Percentiles rank a stretch among this genome's conserved stretches.
These are phyloP conservation scores for Colletotrichum trifolii DNA, from an alignment of 2,329 filamentous ascomycete species.

Conservation along the genomic window DNA sequence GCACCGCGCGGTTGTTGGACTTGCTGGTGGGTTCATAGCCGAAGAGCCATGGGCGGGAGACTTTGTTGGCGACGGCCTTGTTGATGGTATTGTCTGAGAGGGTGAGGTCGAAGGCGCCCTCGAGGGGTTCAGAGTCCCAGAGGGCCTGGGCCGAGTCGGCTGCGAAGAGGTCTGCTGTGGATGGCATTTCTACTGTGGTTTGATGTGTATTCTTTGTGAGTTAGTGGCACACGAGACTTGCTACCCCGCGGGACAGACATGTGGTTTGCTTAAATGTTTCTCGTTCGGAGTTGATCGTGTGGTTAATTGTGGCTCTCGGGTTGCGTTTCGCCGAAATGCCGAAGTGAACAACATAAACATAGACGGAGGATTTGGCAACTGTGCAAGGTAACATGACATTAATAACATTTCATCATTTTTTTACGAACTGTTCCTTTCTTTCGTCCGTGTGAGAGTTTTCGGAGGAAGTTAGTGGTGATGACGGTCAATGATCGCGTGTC, in stretches of 20 bases:
- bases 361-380: too few relatives aligned
- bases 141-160: slow-evolving; percentile 37
- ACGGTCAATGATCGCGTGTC: too few relatives aligned
- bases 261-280: not conserved
- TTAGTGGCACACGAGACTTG: not conserved
- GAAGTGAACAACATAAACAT: not conserved
- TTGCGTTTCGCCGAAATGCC: slow-evolving; percentile 5
- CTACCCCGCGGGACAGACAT: not conserved
- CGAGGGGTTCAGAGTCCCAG: slow-evolving; percentile 33
- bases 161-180: slow-evolving; percentile 6
- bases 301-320: slow-evolving; percentile 1
- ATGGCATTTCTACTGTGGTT: not conserved
- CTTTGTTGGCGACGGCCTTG: slow-evolving; percentile 33
- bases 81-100: slow-evolving; percentile 32
- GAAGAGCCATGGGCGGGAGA: slow-evolving; percentile 39
- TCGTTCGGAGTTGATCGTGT: not conserved
- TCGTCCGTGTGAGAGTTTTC: too few relatives aligned
- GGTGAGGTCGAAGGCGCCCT: slow-evolving; percentile 36
- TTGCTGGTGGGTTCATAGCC: slow-evolving; percentile 36
- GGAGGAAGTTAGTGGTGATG: too few relatives aligned
- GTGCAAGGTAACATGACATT: too few relatives aligned
- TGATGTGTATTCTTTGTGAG: not conserved
- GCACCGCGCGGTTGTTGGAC: slow-evolving; percentile 37
- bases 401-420: too few relatives aligned
- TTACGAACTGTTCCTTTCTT: too few relatives aligned